Percentiles rank a stretch among this genome's conserved stretches.
Conservation (phyloP, 1,284 basidiomycete species). For the Singerocomus rubriflavus region DNA sequence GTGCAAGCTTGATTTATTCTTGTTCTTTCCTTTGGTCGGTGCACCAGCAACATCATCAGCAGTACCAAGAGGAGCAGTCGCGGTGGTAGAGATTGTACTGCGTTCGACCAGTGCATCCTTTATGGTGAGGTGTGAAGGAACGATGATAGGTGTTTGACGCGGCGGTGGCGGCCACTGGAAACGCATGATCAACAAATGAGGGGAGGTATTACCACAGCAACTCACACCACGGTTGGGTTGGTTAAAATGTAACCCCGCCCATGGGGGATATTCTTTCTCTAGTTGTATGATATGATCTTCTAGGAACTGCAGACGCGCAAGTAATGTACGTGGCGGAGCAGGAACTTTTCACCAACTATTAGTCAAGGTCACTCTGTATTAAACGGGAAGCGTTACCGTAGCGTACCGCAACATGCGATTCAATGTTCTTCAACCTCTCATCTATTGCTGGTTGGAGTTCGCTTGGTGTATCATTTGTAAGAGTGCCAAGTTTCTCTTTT, state of each 20-base stretch:
- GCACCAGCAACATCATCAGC: slow-evolving; percentile 9
- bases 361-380: neutral
- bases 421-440: slow-evolving; percentile 60
- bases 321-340: slow-evolving; percentile 57
- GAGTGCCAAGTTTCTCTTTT: slow-evolving; percentile 20
- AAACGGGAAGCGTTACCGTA: slow-evolving; percentile 50
- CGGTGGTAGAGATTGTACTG: slow-evolving; percentile 7
- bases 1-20: slow-evolving; percentile 61
- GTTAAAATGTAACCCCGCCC: slow-evolving; percentile 80
- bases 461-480: slow-evolving; percentile 35
- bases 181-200: slow-evolving; percentile 4
- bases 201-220: slow-evolving; percentile 14
- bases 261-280: slow-evolving; percentile 77
- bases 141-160: slow-evolving; percentile 65
- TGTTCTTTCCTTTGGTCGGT: slow-evolving; percentile 32
- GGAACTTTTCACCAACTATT: slow-evolving; percentile 49
- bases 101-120: slow-evolving; percentile 18
- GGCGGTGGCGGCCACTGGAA: slow-evolving; percentile 77
- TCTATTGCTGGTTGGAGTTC: slow-evolving; percentile 56
- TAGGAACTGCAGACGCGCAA: slow-evolving; percentile 61
- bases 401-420: slow-evolving; percentile 64
- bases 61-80: slow-evolving; percentile 7
- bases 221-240: slow-evolving; percentile 74
- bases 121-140: slow-evolving; percentile 55
- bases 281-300: slow-evolving; percentile 72